These are phyloP conservation scores for Nitzschia inconspicua DNA, from an alignment of 108 stramenopile genomes.

Conservation along the genomic window DNA sequence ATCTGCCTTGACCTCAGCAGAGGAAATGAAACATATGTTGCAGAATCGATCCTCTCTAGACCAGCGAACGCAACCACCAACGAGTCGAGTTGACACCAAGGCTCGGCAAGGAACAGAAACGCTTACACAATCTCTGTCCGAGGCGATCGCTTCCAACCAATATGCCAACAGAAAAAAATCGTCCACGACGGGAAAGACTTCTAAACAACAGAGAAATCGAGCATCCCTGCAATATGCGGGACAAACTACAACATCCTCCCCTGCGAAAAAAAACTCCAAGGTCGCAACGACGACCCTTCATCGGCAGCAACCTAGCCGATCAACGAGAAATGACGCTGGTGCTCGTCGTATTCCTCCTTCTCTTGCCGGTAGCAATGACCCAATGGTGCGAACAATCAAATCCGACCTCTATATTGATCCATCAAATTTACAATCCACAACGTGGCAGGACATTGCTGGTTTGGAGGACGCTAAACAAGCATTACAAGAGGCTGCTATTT, in stretches of 20 bases:
- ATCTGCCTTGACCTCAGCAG: slow-evolving; percentile 39
- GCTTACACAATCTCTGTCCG: slow-evolving; percentile 2
- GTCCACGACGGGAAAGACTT: neutral
- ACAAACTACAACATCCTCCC: neutral
- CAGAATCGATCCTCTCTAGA: neutral
- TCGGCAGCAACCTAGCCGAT: too few relatives aligned
- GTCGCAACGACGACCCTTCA: neutral
- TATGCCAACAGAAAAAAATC: neutral
- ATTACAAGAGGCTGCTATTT: slow-evolving; percentile 90
- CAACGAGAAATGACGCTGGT: neutral
- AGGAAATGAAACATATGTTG: slow-evolving; percentile 23
- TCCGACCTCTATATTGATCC: slow-evolving; percentile 55
- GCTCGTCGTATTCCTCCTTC: neutral
- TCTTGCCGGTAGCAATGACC: slow-evolving; percentile 29
- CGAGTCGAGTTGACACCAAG: too few relatives aligned
- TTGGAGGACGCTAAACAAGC: slow-evolving; percentile 79
- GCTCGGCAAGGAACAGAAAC: neutral
- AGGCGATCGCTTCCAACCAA: neutral
- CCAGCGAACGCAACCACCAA: neutral
- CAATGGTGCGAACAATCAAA: slow-evolving; percentile 44
- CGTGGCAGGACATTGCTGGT: slow-evolving; percentile 73
- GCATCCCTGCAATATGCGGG: neutral
- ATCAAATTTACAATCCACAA: slow-evolving; percentile 33
- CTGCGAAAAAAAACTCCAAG: neutral
- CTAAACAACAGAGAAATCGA: neutral